Base-by-base conservation (phyloP, 257 asterid species). In the Schizonepeta tenuifolia region DNA sequence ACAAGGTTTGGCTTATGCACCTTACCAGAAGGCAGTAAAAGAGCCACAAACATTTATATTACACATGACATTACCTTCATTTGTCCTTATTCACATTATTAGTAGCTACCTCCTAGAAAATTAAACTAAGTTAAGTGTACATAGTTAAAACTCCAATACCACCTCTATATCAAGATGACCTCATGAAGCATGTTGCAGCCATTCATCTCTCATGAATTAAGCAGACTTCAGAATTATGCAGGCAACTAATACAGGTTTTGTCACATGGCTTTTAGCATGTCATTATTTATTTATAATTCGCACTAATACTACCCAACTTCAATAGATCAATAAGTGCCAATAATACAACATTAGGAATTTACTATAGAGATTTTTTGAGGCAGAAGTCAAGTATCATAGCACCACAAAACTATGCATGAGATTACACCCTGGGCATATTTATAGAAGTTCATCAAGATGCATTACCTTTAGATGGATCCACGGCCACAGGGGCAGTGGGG, bases 391-490 rank as follows among this genome's bases (percentile, higher is more conserved):
- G n/a, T n/a, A 71, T 10, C 35, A 54, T 3, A 54, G 61, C 17
- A 50, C 55, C 70, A 75, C 40, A 18, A 57, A 57, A 57, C 11
- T 40, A 18, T 35, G 59, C 61, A 38, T 28, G 33, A 49, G 10
- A 46, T 46, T 31, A 66, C 7, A 9, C 18, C 66, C 17, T 5
- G 35, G 2, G 53, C 22, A 38, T 65, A 67, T 33, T 50, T 6
- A 24, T 10, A 28, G 21, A 28, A 21, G 17, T 10, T 56, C 69
- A 35, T 20, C 2, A 51, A 15, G 58, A 63, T 31, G 40, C 20
- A 65, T 72, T 83, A 95, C 99, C 99, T 86, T 86, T 86, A 31
- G 86, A 75, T 67, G 92, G 93, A 81, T 77, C 88, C 56, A 75
- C 67, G 40, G 83, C 74, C 66, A 77, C 74, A n/a, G 88, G 89